phyloP scores from a whole-genome alignment of 1,284 basidiomycete genomes.

The Melampsora medusae region DNA sequence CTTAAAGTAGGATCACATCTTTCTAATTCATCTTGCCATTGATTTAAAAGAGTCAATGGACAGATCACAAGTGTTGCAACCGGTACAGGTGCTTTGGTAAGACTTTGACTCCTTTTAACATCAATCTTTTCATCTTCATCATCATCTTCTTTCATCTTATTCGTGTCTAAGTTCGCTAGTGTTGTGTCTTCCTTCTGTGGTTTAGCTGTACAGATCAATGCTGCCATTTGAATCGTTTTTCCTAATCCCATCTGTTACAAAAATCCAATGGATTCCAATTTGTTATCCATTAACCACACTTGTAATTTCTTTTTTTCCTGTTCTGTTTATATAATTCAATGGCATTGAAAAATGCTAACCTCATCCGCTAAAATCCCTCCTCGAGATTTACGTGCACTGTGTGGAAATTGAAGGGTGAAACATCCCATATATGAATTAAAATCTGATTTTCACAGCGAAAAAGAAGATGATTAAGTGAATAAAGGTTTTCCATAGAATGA shows the following conservation, averaged over 20 bases:
- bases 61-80: constrained; percentile 80
- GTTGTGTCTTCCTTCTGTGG: constrained; percentile 54
- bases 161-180: background rate
- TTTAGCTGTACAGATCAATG: constrained; percentile 76
- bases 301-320: too few species aligned
- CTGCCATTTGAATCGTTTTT: constrained; percentile 93
- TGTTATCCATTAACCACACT: too few species aligned
- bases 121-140: background rate
- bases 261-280: too few species aligned
- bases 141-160: background rate
- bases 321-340: too few species aligned
- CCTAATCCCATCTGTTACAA: constrained; percentile 70
- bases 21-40: constrained; percentile 85
- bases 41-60: constrained; percentile 81
- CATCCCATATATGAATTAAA: constrained; percentile 67
- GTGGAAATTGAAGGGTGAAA: constrained; percentile 80
- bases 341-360: constrained; percentile 24
- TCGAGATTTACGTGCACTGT: constrained; percentile 71
- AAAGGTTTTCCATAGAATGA: background rate
- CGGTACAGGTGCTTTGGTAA: background rate
- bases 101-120: background rate
- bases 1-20: constrained; percentile 62
- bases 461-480: constrained; percentile 17
- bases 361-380: constrained; percentile 85
- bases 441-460: constrained; percentile 1